Evolutionary conservation across 1,284 basidiomycete species (phyloP).

Genomic region (Moesziomyces aphidis): DNA sequence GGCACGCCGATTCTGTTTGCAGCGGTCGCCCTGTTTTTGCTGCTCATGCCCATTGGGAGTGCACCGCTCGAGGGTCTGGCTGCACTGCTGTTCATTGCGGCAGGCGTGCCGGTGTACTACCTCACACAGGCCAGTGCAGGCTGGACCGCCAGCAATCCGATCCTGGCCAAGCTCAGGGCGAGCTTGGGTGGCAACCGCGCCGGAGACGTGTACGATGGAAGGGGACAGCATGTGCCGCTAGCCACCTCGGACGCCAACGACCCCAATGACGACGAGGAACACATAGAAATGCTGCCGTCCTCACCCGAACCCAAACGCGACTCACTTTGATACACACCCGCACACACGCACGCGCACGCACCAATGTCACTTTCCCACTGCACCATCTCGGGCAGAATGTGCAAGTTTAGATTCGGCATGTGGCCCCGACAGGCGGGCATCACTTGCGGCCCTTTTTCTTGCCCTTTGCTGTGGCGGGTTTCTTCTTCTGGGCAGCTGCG

Average conservation of each 20-base stretch:
- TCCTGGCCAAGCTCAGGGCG: constrained; percentile 7
- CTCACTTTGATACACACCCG: not conserved
- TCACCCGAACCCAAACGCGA: not conserved
- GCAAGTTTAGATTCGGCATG: too few species aligned
- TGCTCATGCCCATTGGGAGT: constrained; percentile 94
- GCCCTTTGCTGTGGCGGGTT: constrained; percentile 15
- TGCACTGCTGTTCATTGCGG: constrained; percentile 54
- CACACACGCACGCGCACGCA: too few species aligned
- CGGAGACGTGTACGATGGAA: constrained; percentile 8
- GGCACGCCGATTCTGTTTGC: constrained; percentile 91
- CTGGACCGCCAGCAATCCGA: constrained; percentile 10
- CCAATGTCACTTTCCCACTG: too few species aligned
- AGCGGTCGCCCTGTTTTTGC: constrained; percentile 86
- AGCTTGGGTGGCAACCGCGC: constrained; percentile 2
- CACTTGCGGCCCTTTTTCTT: constrained; percentile 39
- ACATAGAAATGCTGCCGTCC: constrained; percentile 54
- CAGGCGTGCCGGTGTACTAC: constrained; percentile 61
- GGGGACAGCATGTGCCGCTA: constrained; percentile 32
- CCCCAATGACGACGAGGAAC: constrained; percentile 43
- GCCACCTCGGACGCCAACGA: constrained; percentile 14
- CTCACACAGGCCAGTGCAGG: constrained; percentile 46
- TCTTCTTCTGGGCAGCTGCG: constrained; percentile 36
- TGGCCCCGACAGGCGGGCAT: too few species aligned
- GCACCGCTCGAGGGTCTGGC: constrained; percentile 79
- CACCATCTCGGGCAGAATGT: too few species aligned